phyloP scores from a whole-genome alignment of 2,329 filamentous ascomycete genomes.

The Arthrobotrys conoides region DNA sequence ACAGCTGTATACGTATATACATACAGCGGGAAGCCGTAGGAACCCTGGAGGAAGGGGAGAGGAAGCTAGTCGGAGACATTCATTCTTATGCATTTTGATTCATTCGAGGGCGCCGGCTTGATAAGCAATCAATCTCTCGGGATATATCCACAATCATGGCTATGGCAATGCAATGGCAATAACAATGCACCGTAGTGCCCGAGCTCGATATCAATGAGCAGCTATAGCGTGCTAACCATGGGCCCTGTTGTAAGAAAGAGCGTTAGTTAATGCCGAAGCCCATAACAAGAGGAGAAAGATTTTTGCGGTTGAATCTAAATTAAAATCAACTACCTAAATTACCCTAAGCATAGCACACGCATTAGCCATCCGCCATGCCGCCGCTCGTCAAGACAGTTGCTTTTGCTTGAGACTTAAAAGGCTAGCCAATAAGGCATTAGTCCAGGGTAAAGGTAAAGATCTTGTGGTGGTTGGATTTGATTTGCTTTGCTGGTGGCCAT shows the following conservation, averaged over 20 bases:
- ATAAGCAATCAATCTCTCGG: constrained; percentile 59
- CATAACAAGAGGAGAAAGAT: constrained; percentile 39
- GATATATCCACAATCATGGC: constrained; percentile 52
- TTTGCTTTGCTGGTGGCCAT: constrained; percentile 42
- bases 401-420: constrained; percentile 40
- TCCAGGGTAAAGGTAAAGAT: constrained; percentile 19
- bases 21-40: not conserved
- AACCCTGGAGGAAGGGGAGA: constrained; percentile 20
- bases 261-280: constrained; percentile 25
- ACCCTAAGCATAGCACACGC: constrained; percentile 18
- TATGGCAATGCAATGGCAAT: not conserved
- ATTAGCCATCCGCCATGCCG: constrained; percentile 51
- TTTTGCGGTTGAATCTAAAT: constrained; percentile 54
- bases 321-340: constrained; percentile 36
- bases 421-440: constrained; percentile 29
- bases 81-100: not conserved
- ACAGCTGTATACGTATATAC: not conserved
- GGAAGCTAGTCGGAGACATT: constrained; percentile 46
- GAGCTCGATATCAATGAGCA: constrained; percentile 29
- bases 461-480: constrained; percentile 38
- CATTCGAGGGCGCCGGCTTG: not conserved
- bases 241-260: constrained; percentile 35
- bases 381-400: constrained; percentile 10
- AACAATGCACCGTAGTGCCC: too few relatives aligned
- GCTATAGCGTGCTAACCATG: constrained; percentile 42